Evolutionary conservation across 176 grass and related monocot species (phyloP), one percentile per base, ranked within the genome.

Genomic region (Rhynchospora breviuscula): DNA sequence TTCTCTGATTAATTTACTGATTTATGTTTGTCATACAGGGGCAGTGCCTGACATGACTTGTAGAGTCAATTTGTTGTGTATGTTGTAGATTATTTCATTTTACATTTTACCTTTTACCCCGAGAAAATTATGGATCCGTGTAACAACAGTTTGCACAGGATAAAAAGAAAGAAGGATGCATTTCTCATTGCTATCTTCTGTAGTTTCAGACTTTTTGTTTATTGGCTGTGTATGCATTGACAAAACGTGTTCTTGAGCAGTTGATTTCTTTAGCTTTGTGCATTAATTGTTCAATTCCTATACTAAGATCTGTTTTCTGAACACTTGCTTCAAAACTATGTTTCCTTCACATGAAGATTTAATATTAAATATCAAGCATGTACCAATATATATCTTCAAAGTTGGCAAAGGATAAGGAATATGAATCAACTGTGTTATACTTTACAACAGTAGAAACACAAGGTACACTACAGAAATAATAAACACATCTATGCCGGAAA

Each of bases 1-100:
- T 87, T 90, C 88, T 82, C 63, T 35, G 65, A 81, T 85, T 70
- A 80, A 76, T 88, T 93, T 89, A 88, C 91, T 85, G 90, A 88
- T 93, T 93, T 88, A 86, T 87, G 81, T 67, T 92, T 87, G 67
- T 95, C 86, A 87, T 79, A 78, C 52, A 51, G 53, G 84, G 80
- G 13, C 59, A 23, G 58, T 63, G 19, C 58, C 59, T 62, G 31
- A 81, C 79, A 57, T 40, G 57, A 82, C 44, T 31, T 67, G 80
- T 82, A 82, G 47, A 67, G 60, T 86, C 48, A 52, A 79, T 66
- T 82, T 66, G 46, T 82, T 67, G 61, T 82, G 80, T 82, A 82
- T 82, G 47, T 52, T 82, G 80, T 82, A 82, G 80, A 82, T 82
- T 82, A 82, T 82, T 82, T 82, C 19, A 51, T 66, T 68, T 66